Evolutionary conservation across 257 asterid species (phyloP).

Genomic region (Ajuga chamaepitys): DNA sequence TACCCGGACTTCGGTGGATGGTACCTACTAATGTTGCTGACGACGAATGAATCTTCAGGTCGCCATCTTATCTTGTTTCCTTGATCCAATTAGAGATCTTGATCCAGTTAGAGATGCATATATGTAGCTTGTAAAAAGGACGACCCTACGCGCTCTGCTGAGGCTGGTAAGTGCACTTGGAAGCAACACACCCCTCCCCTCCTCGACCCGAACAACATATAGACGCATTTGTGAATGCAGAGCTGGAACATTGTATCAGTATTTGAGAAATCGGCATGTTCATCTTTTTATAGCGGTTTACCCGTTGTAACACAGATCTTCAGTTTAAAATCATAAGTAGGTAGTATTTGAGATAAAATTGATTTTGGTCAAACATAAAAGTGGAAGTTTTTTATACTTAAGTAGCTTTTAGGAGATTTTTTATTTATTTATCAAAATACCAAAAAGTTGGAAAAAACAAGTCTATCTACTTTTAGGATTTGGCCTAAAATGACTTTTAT

Average conservation of each 20-base stretch:
- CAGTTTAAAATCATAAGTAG: background rate
- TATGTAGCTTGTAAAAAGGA: background rate
- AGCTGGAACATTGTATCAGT: background rate
- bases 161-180: slow-evolving; percentile 10
- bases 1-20: background rate
- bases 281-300: slow-evolving; percentile 5
- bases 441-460: too few relatives aligned
- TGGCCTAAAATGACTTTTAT: too few relatives aligned
- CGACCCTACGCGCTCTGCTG: too few relatives aligned
- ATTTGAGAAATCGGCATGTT: slow-evolving; percentile 7
- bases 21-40: background rate
- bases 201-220: too few relatives aligned
- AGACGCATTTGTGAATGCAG: too few relatives aligned
- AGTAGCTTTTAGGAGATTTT: too few relatives aligned
- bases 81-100: background rate
- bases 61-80: background rate
- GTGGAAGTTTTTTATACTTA: too few relatives aligned
- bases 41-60: background rate
- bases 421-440: too few relatives aligned
- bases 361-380: too few relatives aligned
- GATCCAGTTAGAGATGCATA: background rate
- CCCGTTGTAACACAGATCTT: slow-evolving; percentile 15
- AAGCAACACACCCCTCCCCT: too few relatives aligned
- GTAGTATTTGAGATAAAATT: too few relatives aligned
- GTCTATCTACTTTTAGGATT: too few relatives aligned